These are phyloP conservation scores for Phellinidium pouzarii DNA, from an alignment of 1,284 basidiomycete species.

Conservation along the genomic window DNA sequence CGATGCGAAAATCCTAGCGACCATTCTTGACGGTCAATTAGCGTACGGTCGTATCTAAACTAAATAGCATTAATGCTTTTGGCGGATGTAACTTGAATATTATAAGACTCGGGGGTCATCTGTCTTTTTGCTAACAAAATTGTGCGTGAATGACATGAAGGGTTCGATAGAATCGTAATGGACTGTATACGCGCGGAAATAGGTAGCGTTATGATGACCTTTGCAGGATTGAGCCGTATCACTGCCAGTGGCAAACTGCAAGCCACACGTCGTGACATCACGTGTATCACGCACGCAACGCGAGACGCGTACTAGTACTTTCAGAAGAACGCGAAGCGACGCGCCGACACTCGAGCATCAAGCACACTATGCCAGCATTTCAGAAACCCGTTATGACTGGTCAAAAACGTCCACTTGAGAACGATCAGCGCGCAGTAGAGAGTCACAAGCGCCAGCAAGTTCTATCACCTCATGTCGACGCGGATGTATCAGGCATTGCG, in stretches of 20 bases:
- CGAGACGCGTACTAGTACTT: neutral
- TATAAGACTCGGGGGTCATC: neutral
- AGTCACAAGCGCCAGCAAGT: slow-evolving; percentile 7
- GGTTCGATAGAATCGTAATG: no score
- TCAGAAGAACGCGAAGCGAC: neutral
- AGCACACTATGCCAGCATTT: slow-evolving; percentile 9
- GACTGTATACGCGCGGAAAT: no score
- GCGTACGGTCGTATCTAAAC: slow-evolving; percentile 49
- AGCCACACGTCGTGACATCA: no score
- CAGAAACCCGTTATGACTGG: slow-evolving; percentile 4
- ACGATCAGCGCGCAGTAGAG: neutral
- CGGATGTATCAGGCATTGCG: slow-evolving; percentile 4
- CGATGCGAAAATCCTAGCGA: slow-evolving; percentile 63
- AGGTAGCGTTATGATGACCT: no score
- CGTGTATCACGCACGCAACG: neutral
- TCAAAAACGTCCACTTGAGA: neutral
- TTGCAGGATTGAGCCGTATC: no score
- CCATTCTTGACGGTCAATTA: slow-evolving; percentile 70
- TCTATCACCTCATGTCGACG: neutral
- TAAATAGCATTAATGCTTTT: neutral
- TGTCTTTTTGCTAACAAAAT: no score
- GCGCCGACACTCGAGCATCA: neutral
- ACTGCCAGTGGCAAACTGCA: no score
- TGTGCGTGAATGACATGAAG: no score
- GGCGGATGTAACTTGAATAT: neutral